phyloP scores from a whole-genome alignment of 441 rosid genomes.

The Kokia cookei region DNA sequence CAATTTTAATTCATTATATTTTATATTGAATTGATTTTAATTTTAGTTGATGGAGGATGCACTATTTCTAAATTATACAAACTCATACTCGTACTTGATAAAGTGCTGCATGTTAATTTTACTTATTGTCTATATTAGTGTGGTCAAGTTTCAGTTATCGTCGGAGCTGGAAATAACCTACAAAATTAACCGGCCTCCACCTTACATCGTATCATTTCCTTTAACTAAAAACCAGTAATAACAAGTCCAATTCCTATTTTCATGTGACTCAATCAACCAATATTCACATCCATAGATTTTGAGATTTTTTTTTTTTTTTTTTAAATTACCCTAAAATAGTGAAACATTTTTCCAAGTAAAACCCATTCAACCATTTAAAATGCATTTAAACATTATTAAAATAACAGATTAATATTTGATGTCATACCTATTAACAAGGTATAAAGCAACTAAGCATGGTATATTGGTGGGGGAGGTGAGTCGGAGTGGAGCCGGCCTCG shows the following conservation, averaged over 20 bases:
- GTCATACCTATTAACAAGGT: no score
- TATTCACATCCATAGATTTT: neutral
- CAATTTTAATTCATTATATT: no score
- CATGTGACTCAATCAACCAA: neutral
- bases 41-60: no score
- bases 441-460: neutral
- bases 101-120: neutral
- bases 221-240: neutral
- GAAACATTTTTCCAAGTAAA: neutral
- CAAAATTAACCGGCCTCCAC: neutral
- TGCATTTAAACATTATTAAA: no score
- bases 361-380: no score
- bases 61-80: no score
- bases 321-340: neutral
- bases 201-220: neutral
- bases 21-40: no score
- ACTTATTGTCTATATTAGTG: neutral
- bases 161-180: neutral
- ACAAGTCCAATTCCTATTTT: neutral
- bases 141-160: neutral
- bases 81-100: neutral
- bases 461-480: constrained; percentile 14
- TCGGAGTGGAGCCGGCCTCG: constrained; percentile 22
- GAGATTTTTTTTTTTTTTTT: neutral
- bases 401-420: no score